Base-by-base conservation (phyloP, 2,329 filamentous ascomycete genomes). In the Thelonectria olida region DNA sequence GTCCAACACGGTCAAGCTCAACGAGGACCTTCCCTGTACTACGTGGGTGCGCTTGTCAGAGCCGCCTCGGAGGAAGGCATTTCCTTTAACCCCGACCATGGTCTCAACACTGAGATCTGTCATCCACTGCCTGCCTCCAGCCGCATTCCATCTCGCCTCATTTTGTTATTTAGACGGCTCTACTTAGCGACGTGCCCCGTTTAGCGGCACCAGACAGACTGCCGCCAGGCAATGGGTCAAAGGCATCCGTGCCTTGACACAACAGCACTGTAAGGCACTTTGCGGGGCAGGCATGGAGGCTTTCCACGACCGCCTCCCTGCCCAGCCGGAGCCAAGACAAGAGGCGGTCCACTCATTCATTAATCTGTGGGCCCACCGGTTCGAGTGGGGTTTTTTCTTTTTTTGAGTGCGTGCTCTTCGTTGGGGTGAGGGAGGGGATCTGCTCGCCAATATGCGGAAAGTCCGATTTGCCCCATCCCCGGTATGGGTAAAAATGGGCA, bases 311-410 rank as follows among this genome's bases (percentile, higher is more conserved):
- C 50, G 27, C 39, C 13, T 27, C 41, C 45, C 62, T 47, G 31
- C 31, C 38, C 38, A n/a, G n/a, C n/a, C n/a, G n/a, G n/a, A n/a
- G n/a, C n/a, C n/a, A n/a, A n/a, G n/a, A n/a, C n/a, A n/a, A n/a
- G n/a, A n/a, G n/a, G n/a, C n/a, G n/a, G n/a, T n/a, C n/a, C n/a
- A n/a, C n/a, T n/a, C n/a, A n/a, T n/a, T n/a, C n/a, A n/a, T n/a
- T n/a, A n/a, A n/a, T 31, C 48, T 55, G 51, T 31, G 53, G 52
- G 41, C 53, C 42, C 44, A 54, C 45, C 39, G 22, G 51, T 51
- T 55, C 52, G 45, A 55, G 51, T 51, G 58, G 39, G 25, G 44
- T 59, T 54, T n/a, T 34, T n/a, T 19, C 28, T 17, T 17, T 31
- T 15, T 27, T 38, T 12, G 51, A n/a, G 42, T 17, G 28, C 13